A percentile compares a stretch with the other conserved stretches of the same genome.
phyloP scores from a whole-genome alignment of 192 early-diverging fungal species.

The Rhizoclosmatium globosum region DNA sequence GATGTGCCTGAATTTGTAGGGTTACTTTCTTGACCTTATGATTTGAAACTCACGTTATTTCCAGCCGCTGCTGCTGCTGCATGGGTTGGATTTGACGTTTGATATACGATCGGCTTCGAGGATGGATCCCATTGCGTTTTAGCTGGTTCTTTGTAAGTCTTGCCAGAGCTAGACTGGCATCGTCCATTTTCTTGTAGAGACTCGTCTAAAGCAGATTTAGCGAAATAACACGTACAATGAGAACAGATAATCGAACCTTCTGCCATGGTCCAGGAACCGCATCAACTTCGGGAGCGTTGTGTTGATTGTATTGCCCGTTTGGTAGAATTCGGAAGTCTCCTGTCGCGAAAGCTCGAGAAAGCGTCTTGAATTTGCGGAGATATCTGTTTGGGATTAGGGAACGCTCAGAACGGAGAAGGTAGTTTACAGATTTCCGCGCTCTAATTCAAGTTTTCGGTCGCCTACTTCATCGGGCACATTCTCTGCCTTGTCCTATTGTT shows the following conservation, averaged over 20 bases:
- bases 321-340: constrained; percentile 61
- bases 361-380: constrained; percentile 64
- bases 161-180: constrained; percentile 49
- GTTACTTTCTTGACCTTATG: too few species aligned
- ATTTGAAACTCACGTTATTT: too few species aligned
- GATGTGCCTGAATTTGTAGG: background rate
- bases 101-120: constrained; percentile 28
- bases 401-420: background rate
- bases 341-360: constrained; percentile 62
- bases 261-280: constrained; percentile 54
- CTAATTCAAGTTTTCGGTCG: constrained; percentile 51
- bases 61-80: background rate
- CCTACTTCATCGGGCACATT: constrained; percentile 32
- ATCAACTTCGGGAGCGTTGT: constrained; percentile 19
- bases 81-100: background rate
- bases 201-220: constrained; percentile 28
- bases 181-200: constrained; percentile 57
- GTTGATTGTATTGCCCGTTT: constrained; percentile 15
- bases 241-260: constrained; percentile 41
- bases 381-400: constrained; percentile 41
- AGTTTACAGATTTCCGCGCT: constrained; percentile 57
- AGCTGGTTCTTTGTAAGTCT: constrained; percentile 52
- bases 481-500: constrained; percentile 29
- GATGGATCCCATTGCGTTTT: constrained; percentile 27
- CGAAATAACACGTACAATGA: constrained; percentile 5